phyloP scores from a whole-genome alignment of 495 filamentous ascomycete genomes.

The Hypoxylon rickii region DNA sequence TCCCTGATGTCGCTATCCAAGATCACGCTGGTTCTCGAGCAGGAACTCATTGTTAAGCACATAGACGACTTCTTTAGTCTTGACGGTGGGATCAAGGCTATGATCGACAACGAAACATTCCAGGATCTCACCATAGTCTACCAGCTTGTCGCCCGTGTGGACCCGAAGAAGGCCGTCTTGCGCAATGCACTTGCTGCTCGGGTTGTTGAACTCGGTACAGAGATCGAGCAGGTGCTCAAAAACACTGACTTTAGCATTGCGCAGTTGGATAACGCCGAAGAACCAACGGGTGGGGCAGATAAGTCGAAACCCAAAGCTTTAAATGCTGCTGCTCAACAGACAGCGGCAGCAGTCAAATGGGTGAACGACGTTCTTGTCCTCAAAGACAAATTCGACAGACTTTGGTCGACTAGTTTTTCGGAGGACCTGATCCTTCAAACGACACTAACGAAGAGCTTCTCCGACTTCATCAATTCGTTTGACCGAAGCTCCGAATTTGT shows the following conservation, averaged over 20 bases:
- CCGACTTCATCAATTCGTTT: constrained; percentile 89
- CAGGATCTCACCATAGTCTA: constrained; percentile 80
- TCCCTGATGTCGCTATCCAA: constrained; percentile 70
- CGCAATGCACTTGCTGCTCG: constrained; percentile 70
- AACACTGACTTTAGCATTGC: constrained; percentile 50
- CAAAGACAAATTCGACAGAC: constrained; percentile 85
- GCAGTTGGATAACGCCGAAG: constrained; percentile 51
- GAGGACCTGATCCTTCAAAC: constrained; percentile 79
- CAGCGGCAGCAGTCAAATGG: constrained; percentile 88
- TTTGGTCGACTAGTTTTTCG: constrained; percentile 71
- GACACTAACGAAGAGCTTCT: constrained; percentile 80
- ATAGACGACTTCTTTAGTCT: constrained; percentile 81
- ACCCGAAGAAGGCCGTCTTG: constrained; percentile 71
- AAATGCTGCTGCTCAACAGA: constrained; percentile 59
- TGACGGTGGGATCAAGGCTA: constrained; percentile 81
- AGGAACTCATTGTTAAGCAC: constrained; percentile 74
- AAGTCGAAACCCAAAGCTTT: constrained; percentile 48
- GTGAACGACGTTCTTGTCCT: constrained; percentile 85
- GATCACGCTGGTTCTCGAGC: constrained; percentile 77
- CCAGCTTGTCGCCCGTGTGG: constrained; percentile 75
- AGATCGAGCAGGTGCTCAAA: constrained; percentile 73
- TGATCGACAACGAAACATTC: constrained; percentile 87
- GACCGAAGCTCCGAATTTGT: constrained; percentile 83
- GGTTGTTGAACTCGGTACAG: constrained; percentile 77
- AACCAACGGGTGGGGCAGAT: constrained; percentile 53